Percentiles rank a stretch among this genome's conserved stretches.
Conservation (phyloP, 2,329 filamentous ascomycete species). For the Seiridium cupressi region DNA sequence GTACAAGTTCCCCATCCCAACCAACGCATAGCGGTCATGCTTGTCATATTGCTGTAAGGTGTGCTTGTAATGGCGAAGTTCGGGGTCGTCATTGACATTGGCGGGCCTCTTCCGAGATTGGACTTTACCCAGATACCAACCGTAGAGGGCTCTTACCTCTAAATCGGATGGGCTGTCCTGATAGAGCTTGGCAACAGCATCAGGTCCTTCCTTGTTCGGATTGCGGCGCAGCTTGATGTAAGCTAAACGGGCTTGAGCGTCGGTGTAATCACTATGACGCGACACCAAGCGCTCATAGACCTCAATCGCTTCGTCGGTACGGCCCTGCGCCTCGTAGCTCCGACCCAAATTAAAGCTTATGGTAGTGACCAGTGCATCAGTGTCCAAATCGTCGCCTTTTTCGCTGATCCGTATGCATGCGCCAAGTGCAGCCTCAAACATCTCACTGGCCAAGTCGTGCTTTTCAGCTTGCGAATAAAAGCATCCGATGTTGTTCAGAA, state of each 20-base stretch:
- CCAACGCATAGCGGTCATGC: constrained; percentile 94
- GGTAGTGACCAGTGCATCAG: constrained; percentile 88
- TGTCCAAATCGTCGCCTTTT: constrained; percentile 74
- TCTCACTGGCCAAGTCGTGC: constrained; percentile 73
- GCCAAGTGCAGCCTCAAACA: constrained; percentile 89
- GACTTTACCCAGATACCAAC: constrained; percentile 87
- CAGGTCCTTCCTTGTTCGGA: constrained; percentile 82
- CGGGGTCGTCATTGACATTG: constrained; percentile 84
- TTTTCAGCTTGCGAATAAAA: constrained; percentile 90
- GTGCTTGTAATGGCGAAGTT: constrained; percentile 94
- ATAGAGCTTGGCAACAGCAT: constrained; percentile 81
- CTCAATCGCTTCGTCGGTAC: constrained; percentile 79
- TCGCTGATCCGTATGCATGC: constrained; percentile 82
- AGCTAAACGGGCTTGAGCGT: constrained; percentile 83
- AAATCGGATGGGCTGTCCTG: constrained; percentile 81
- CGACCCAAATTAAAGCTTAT: constrained; percentile 96
- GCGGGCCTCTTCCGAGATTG: constrained; percentile 75
- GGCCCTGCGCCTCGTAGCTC: constrained; percentile 83
- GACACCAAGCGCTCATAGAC: constrained; percentile 84
- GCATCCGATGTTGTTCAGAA: constrained; percentile 96
- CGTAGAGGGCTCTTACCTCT: constrained; percentile 89
- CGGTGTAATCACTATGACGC: constrained; percentile 87
- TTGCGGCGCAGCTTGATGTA: constrained; percentile 84
- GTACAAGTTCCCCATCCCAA: constrained; percentile 95
- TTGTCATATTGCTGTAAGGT: constrained; percentile 93